Evolutionary conservation across 2,329 filamentous ascomycete species (phyloP).

Genomic region (Cytospora mali): DNA sequence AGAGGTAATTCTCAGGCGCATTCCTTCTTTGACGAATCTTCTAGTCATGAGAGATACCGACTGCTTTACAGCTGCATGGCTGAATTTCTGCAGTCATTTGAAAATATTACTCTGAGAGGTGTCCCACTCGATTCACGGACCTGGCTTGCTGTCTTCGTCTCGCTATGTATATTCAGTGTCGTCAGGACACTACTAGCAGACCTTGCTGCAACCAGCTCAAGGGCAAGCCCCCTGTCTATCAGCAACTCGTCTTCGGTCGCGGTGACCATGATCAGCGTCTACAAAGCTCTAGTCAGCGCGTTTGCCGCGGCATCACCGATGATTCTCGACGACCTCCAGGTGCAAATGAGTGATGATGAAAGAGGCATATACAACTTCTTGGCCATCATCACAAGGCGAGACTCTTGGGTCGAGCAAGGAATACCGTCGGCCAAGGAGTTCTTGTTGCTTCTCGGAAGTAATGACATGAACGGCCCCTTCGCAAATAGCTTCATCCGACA

Average conservation of each 20-base stretch:
- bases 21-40: slow-evolving; percentile 45
- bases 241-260: slow-evolving; percentile 28
- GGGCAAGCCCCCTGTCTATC: slow-evolving; percentile 21
- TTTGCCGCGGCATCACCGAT: slow-evolving; percentile 49
- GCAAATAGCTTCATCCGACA: slow-evolving; percentile 48
- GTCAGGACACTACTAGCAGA: slow-evolving; percentile 56
- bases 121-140: slow-evolving; percentile 45
- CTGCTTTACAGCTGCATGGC: slow-evolving; percentile 53
- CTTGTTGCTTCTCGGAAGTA: slow-evolving; percentile 51
- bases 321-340: slow-evolving; percentile 47
- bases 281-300: slow-evolving; percentile 54
- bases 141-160: slow-evolving; percentile 56
- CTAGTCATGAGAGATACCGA: slow-evolving; percentile 50
- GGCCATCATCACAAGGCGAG: slow-evolving; percentile 49
- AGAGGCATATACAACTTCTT: slow-evolving; percentile 47
- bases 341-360: slow-evolving; percentile 49
- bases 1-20: slow-evolving; percentile 39
- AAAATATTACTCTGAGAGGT: slow-evolving; percentile 45
- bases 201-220: slow-evolving; percentile 39
- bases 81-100: slow-evolving; percentile 57
- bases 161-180: slow-evolving; percentile 62
- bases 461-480: slow-evolving; percentile 41
- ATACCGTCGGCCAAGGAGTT: slow-evolving; percentile 54
- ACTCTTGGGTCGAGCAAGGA: slow-evolving; percentile 50
- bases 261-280: slow-evolving; percentile 50